phyloP scores from a whole-genome alignment of 2,329 filamentous ascomycete genomes.

The Colletotrichum chlorophyti region DNA sequence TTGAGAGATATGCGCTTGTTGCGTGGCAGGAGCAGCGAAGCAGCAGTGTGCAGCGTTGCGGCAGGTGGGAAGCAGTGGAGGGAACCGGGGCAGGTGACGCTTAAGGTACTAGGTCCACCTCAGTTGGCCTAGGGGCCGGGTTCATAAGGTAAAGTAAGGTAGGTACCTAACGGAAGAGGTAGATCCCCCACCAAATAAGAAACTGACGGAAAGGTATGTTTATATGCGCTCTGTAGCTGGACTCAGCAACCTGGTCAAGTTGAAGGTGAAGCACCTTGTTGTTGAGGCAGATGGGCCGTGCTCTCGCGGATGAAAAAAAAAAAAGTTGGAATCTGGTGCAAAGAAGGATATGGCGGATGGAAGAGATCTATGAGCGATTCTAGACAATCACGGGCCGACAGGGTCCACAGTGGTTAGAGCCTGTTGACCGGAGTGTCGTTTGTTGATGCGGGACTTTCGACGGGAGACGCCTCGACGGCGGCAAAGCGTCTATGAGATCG shows the following conservation, averaged over 20 bases:
- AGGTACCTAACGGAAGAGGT: not conserved
- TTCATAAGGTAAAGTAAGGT: not conserved
- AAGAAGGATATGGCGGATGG: constrained; percentile 25
- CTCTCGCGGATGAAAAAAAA: constrained; percentile 47
- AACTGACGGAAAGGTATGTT: not conserved
- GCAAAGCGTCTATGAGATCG: too few relatives aligned
- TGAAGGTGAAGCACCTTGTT: too few relatives aligned
- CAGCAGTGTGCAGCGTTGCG: constrained; percentile 18
- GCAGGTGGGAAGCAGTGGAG: constrained; percentile 29
- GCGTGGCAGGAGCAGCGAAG: too few relatives aligned
- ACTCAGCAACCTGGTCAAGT: too few relatives aligned
- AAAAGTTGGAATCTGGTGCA: constrained; percentile 42
- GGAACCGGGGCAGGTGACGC: constrained; percentile 32
- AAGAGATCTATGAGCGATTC: constrained; percentile 30
- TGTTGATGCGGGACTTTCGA: constrained; percentile 33
- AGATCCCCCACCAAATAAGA: constrained; percentile 44
- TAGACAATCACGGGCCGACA: constrained; percentile 17
- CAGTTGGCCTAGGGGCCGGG: too few relatives aligned
- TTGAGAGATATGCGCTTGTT: too few relatives aligned
- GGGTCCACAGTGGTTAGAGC: constrained; percentile 43
- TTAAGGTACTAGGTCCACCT: too few relatives aligned
- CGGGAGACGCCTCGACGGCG: too few relatives aligned
- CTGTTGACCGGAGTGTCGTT: constrained; percentile 46
- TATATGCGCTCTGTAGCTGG: too few relatives aligned
- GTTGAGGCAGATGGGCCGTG: constrained; percentile 22